Percentiles rank a stretch among this genome's conserved stretches.
Evolutionary conservation across 192 early-diverging fungal genomes (phyloP).

Genomic region (Mortierella alpina): DNA sequence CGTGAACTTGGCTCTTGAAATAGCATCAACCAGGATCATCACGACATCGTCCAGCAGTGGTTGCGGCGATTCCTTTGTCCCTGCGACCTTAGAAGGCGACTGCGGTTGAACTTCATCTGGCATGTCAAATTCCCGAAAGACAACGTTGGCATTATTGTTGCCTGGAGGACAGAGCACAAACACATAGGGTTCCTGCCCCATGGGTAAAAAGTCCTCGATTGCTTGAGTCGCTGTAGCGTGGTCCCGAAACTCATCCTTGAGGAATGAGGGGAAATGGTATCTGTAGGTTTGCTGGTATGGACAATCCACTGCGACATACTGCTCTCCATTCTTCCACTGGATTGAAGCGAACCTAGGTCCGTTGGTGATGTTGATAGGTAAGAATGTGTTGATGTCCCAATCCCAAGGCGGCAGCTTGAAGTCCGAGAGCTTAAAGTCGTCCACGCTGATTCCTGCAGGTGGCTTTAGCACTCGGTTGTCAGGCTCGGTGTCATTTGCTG

Average conservation of each 20-base stretch:
- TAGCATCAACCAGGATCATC: slow-evolving; percentile 49
- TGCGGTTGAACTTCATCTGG: neutral
- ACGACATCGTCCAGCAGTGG: slow-evolving; percentile 52
- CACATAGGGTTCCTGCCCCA: slow-evolving; percentile 32
- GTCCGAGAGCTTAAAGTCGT: slow-evolving; percentile 25
- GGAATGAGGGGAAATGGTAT: slow-evolving; percentile 42
- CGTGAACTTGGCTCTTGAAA: slow-evolving; percentile 45
- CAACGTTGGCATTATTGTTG: slow-evolving; percentile 36
- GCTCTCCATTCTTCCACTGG: slow-evolving; percentile 38
- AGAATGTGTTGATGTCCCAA: slow-evolving; percentile 34
- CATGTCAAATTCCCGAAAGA: slow-evolving; percentile 39
- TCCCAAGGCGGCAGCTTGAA: slow-evolving; percentile 42
- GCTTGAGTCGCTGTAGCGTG: slow-evolving; percentile 11
- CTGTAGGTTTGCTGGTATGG: slow-evolving; percentile 13
- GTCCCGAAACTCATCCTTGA: slow-evolving; percentile 19
- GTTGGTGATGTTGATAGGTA: slow-evolving; percentile 38
- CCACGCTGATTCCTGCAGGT: slow-evolving; percentile 28
- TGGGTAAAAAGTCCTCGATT: slow-evolving; percentile 22
- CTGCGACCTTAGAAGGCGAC: slow-evolving; percentile 18
- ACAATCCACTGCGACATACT: slow-evolving; percentile 31
- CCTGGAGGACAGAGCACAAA: slow-evolving; percentile 49
- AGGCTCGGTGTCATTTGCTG: slow-evolving; percentile 3
- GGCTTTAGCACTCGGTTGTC: slow-evolving; percentile 31
- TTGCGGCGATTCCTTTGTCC: slow-evolving; percentile 25
- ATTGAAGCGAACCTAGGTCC: slow-evolving; percentile 34